phyloP scores from a whole-genome alignment of 176 grass and related monocot genomes.

The Musa itinerans region DNA sequence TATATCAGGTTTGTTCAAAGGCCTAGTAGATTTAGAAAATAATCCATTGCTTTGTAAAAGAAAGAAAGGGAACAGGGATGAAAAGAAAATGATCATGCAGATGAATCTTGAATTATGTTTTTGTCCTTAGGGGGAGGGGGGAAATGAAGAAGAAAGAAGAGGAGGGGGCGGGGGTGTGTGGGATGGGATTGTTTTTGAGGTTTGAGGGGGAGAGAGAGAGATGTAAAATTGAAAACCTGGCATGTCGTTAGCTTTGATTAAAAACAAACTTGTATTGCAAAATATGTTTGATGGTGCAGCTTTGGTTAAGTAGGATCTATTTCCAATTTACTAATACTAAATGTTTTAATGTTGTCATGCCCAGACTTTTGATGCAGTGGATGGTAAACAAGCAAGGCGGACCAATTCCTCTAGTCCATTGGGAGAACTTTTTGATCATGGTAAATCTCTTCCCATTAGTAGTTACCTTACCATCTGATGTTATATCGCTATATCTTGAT shows the following conservation, averaged over 20 bases:
- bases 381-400: slow-evolving; percentile 99
- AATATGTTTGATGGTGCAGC: background rate
- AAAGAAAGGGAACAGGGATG: background rate
- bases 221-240: background rate
- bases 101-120: background rate
- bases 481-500: slow-evolving; percentile 16
- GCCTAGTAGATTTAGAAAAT: slow-evolving; percentile 7
- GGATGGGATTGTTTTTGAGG: too few species aligned
- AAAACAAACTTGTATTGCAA: background rate
- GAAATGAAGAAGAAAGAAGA: too few species aligned
- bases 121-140: too few species aligned
- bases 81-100: background rate
- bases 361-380: slow-evolving; percentile 99
- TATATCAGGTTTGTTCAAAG: slow-evolving; percentile 86
- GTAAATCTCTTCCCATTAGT: slow-evolving; percentile 24
- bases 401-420: slow-evolving; percentile 97
- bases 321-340: background rate
- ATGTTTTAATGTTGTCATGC: slow-evolving; percentile 7
- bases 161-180: too few species aligned
- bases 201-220: background rate
- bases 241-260: background rate
- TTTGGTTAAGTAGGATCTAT: background rate
- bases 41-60: background rate
- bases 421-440: slow-evolving; percentile 99
- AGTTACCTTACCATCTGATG: background rate